These are phyloP conservation scores for Camellia granthamiana DNA, from an alignment of 148 eudicot genomes.

Conservation along the genomic window DNA sequence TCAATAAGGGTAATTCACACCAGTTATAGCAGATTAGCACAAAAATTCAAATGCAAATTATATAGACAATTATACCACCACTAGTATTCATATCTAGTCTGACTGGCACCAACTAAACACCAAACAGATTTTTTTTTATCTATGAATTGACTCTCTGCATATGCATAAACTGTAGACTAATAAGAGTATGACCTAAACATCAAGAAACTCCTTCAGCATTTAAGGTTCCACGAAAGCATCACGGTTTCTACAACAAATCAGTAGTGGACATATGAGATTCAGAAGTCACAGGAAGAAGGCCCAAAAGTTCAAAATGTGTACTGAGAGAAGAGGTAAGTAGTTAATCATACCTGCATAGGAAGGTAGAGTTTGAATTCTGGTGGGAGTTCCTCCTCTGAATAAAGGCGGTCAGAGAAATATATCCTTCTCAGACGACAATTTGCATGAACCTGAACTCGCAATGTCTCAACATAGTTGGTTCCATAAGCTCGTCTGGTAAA, in stretches of 20 bases:
- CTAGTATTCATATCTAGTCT: too few species aligned
- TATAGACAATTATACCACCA: too few species aligned
- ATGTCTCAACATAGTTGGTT: constrained; percentile 91
- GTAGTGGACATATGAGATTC: background rate
- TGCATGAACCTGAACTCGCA: constrained; percentile 98
- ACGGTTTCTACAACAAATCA: constrained; percentile 9
- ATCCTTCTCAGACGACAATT: constrained; percentile 92
- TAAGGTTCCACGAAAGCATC: constrained; percentile 2
- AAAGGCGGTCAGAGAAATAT: constrained; percentile 93
- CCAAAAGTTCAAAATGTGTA: background rate
- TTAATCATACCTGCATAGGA: constrained; percentile 72
- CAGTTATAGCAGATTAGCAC: too few species aligned
- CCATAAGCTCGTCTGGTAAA: constrained; percentile 95
- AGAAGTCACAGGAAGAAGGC: background rate
- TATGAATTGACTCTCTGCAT: too few species aligned
- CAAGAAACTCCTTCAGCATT: background rate
- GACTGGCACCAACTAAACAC: too few species aligned
- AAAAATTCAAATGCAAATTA: too few species aligned
- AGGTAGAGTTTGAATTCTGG: constrained; percentile 96
- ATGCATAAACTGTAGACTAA: too few species aligned
- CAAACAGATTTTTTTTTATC: too few species aligned
- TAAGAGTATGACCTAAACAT: background rate
- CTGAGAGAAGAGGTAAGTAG: background rate
- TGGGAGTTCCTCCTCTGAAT: constrained; percentile 97
- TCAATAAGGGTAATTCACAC: too few species aligned